Percentiles rank a stretch among this genome's conserved stretches.
Conservation (phyloP, 78 protist genomes). For the Protostelium mycophagum region DNA sequence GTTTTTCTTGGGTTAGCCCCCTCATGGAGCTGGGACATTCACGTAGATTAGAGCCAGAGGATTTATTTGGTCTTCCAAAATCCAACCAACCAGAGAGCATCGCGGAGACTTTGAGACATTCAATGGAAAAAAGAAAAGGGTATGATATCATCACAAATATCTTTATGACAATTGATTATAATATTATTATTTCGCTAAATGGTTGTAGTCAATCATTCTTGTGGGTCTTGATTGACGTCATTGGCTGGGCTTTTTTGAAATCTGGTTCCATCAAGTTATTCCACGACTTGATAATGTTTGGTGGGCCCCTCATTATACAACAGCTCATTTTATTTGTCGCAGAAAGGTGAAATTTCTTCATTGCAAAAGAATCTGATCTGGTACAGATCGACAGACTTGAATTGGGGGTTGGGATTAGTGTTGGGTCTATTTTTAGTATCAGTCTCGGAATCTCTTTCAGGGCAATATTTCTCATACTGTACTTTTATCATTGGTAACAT, state of each 20-base stretch:
- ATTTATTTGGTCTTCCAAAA: not conserved
- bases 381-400: constrained; percentile 17
- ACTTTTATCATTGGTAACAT: constrained; percentile 47
- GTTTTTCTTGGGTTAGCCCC: not conserved
- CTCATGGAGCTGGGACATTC: not conserved
- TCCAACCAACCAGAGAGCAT: not conserved
- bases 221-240: constrained; percentile 29
- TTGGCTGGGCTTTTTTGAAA: constrained; percentile 31
- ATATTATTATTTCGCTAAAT: not conserved
- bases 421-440: constrained; percentile 26
- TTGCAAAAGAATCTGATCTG: not conserved
- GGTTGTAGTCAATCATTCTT: constrained; percentile 35
- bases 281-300: constrained; percentile 29
- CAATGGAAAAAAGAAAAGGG: not conserved
- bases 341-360: not conserved
- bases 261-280: constrained; percentile 27
- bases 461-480: constrained; percentile 42
- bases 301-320: constrained; percentile 35
- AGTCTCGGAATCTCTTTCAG: constrained; percentile 17
- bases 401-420: constrained; percentile 15
- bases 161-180: too few species aligned
- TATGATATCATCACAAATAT: too few species aligned
- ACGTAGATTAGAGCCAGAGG: not conserved
- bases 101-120: not conserved
- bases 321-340: constrained; percentile 17